phyloP scores from a whole-genome alignment of 495 filamentous ascomycete species.

The Neurospora intermedia region DNA sequence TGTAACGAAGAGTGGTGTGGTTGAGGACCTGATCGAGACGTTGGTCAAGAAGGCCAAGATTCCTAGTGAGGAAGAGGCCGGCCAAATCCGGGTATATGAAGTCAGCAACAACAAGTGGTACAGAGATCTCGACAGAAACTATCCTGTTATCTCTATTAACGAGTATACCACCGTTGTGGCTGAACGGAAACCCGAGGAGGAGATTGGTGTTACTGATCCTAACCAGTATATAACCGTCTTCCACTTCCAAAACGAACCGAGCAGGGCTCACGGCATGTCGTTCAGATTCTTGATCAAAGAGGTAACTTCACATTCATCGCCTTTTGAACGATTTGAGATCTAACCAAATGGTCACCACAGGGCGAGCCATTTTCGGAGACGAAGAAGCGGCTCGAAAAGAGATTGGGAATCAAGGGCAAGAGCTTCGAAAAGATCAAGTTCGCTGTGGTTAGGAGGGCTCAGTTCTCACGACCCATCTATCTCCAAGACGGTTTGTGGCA shows the following conservation, averaged over 20 bases:
- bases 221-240: constrained; percentile 64
- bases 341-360: constrained; percentile 26
- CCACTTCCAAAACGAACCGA: constrained; percentile 84
- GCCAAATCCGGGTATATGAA: constrained; percentile 65
- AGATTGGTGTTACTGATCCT: constrained; percentile 43
- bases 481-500: constrained; percentile 68
- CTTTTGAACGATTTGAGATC: not conserved
- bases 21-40: constrained; percentile 62
- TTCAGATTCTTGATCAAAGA: constrained; percentile 84
- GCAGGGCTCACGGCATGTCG: constrained; percentile 64
- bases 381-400: constrained; percentile 76
- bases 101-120: constrained; percentile 66
- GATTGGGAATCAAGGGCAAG: constrained; percentile 93
- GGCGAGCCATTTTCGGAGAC: constrained; percentile 84
- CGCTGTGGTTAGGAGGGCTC: constrained; percentile 59
- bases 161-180: constrained; percentile 81
- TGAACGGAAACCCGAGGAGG: constrained; percentile 72
- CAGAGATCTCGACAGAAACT: constrained; percentile 55
- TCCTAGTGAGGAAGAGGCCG: constrained; percentile 55
- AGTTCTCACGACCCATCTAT: constrained; percentile 67
- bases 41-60: constrained; percentile 73
- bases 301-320: constrained; percentile 37
- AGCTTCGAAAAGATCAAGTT: constrained; percentile 98
- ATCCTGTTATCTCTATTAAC: constrained; percentile 59
- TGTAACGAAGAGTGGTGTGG: constrained; percentile 68